Evolutionary conservation across 164 flowering plant genomes (phyloP), one percentile per base, ranked within the genome.

Genomic region (Vitis labrusca): DNA sequence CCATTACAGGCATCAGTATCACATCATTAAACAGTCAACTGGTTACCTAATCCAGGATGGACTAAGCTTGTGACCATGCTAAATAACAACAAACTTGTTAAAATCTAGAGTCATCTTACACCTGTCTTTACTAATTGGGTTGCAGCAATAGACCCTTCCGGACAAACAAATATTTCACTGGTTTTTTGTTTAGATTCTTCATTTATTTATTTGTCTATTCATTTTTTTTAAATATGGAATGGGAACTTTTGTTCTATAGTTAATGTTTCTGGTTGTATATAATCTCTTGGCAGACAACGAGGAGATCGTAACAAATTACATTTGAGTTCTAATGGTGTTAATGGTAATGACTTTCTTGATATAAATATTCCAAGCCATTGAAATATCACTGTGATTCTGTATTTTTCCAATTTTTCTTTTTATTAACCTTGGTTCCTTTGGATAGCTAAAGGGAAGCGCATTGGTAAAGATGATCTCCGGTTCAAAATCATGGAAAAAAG

Each of bases 401-500:
- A 30, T 68, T 23, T 69, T 69, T 50, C 63, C 13, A 44, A 64
- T 68, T 71, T 72, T 64, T 23, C 60, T 7, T 10, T 50, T 53
- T 67, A 19, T 75, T 77, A 52, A 78, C 62, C 62, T 66, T 72
- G 65, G 58, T 76, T 16, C 58, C 68, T 67, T 85, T 79, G 30
- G 74, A 67, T 68, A 19, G 57, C 50, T 47, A 47, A 79, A 90
- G 97, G 73, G 78, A 47, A 50, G 27, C 76, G 30, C 60, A 79
- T 90, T 65, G 72, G 73, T 61, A 77, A 73, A 75, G 80, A 75
- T 79, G 97, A 92, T 72, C 88, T 92, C 55, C 84, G 97, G 17
- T 75, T 74, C 71, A 92, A 88, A 82, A 86, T 92, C 68, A 77
- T 84, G 84, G 87, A 74, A 73, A 92, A 92, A 73, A 83, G 64